Base-by-base conservation (phyloP, 441 rosid species). In the Caryocar brasiliense region DNA sequence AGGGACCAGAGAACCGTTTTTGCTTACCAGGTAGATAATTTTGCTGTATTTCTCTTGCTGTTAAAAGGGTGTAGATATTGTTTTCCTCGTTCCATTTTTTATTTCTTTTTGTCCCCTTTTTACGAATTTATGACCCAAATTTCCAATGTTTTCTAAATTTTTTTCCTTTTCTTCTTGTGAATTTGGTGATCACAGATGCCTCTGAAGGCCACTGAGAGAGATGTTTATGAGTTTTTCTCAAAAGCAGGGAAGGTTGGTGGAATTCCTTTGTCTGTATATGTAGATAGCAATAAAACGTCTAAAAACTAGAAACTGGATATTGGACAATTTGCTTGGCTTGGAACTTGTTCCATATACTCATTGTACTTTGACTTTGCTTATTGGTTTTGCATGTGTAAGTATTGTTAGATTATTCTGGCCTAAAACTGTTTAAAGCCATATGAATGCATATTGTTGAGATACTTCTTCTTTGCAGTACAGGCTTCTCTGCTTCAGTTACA, bases 1-100 rank as follows among this genome's bases (percentile, higher is more conserved):
- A 85, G 97, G 71, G 97, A 89, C 65, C 97, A 85, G 59, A 76
- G 93, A 69, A 85, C 97, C 3, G 97, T 89, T 68, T 89, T 89
- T 73, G 97, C 93, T 14, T 89, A 89, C 62, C 97, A 85, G 95
- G 97, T 85, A 36, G 5, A 37, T 62, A 34, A 6, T 45, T 17
- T 39, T 3, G 7, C 25, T n/a, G 7, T 54, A 20, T 11, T 40
- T 33, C 14, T 36, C 14, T 66, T 48, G 11, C 51, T 50, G 29
- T 37, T 23, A 3, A 33, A 11, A 53, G 34, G 18, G 41, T 62
- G n/a, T n/a, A n/a, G n/a, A n/a, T n/a, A n/a, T n/a, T n/a, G n/a
- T n/a, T n/a, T n/a, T n/a, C n/a, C n/a, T n/a, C n/a, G n/a, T n/a
- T n/a, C n/a, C n/a, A n/a, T n/a, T n/a, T n/a, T n/a, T n/a, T n/a